Conservation (phyloP, 371 early-diverging fungal species). For the Rhizopus arrhizus region DNA sequence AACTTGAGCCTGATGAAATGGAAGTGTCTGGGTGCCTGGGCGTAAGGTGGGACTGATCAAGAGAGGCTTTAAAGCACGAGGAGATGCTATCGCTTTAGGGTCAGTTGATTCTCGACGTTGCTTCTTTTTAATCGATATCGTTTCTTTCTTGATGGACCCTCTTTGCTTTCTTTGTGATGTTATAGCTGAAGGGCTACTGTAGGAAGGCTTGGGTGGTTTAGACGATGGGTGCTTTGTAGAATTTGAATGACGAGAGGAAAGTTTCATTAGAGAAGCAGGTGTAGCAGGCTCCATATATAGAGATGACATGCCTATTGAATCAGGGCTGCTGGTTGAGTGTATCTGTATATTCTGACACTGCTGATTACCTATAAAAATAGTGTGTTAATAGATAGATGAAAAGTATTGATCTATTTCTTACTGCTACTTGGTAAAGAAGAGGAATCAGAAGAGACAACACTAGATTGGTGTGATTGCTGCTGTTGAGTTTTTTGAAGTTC, state of each 20-base stretch:
- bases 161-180: not conserved
- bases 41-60: constrained; percentile 48
- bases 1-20: not conserved
- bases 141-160: not conserved
- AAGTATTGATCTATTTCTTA: not conserved
- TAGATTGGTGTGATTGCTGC: constrained; percentile 6
- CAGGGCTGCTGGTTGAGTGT: too few species aligned
- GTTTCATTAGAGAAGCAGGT: constrained; percentile 65
- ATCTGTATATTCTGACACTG: too few species aligned
- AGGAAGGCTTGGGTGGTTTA: too few species aligned
- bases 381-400: too few species aligned
- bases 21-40: constrained; percentile 23
- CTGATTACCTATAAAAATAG: too few species aligned
- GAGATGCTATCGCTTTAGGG: constrained; percentile 29
- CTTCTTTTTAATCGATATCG: constrained; percentile 15
- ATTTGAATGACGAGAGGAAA: not conserved
- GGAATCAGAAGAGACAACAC: constrained; percentile 1
- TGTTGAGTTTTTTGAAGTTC: constrained; percentile 36
- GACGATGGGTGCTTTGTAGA: not conserved
- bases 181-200: not conserved
- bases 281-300: constrained; percentile 58
- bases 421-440: not conserved
- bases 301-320: not conserved
- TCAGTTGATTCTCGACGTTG: constrained; percentile 28
- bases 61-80: constrained; percentile 48